Evolutionary conservation across 345 rosid species (phyloP).

Genomic region (Conringia planisiliqua): DNA sequence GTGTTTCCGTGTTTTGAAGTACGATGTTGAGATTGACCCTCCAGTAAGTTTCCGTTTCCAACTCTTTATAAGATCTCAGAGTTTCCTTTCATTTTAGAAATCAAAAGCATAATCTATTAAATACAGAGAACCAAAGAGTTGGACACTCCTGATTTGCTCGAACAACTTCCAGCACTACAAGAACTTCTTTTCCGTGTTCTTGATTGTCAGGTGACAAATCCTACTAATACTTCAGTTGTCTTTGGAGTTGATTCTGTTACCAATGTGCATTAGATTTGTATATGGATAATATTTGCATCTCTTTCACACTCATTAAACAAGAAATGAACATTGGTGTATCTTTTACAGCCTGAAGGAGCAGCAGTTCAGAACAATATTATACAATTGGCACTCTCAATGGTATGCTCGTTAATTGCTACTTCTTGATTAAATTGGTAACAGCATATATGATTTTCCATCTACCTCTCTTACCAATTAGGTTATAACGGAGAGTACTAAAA

Average conservation of each 20-base stretch:
- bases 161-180: slow-evolving; percentile 88
- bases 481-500: slow-evolving; percentile 80
- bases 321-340: slow-evolving; percentile 24
- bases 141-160: slow-evolving; percentile 82
- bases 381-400: slow-evolving; percentile 86
- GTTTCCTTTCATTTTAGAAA: background rate
- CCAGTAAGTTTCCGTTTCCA: slow-evolving; percentile 54
- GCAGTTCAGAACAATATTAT: slow-evolving; percentile 77
- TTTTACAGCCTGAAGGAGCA: slow-evolving; percentile 88
- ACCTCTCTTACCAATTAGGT: slow-evolving; percentile 44
- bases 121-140: slow-evolving; percentile 86
- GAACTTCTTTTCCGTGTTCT: slow-evolving; percentile 91
- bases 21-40: slow-evolving; percentile 77
- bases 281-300: background rate
- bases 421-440: background rate
- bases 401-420: slow-evolving; percentile 32
- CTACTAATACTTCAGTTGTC: background rate
- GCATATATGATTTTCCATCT: background rate
- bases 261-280: background rate
- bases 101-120: slow-evolving; percentile 1
- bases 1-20: slow-evolving; percentile 86
- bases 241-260: background rate
- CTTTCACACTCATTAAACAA: background rate
- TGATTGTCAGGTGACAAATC: slow-evolving; percentile 72
- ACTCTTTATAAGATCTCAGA: slow-evolving; percentile 1